Base-by-base conservation (phyloP, 768 basidiomycete species). In the Jaapia argillacea region DNA sequence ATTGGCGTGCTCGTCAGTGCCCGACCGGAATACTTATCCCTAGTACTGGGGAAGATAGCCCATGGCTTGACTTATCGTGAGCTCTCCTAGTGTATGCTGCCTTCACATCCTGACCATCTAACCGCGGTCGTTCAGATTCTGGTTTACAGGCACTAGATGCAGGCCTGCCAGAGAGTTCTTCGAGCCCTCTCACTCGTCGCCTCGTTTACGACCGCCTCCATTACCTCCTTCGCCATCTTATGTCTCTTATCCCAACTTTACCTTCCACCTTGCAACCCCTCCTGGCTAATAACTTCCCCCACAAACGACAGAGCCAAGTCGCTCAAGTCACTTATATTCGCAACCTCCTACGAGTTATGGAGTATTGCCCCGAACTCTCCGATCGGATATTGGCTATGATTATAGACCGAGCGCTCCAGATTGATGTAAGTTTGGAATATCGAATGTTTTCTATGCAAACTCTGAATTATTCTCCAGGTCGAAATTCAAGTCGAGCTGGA, bases 401-500 rank as follows among this genome's bases (percentile, higher is more conserved):
- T 25, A 74, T 99, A 20, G 92, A 96, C 60, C 80, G 91, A n/a
- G 85, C 91, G 23, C 81, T 98, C 24, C 83, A 93, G 61, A 92
- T 99, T 45, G 96, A 99, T 60, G 94, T 93, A 54, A 45, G 88
- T 71, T 7, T 21, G 1, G 40, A 45, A 26, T 16, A 7, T 48
- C 21, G 16, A 4, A 42, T 2, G 36, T 24, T 13, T 41, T 16
- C 22, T 42, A 33, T 16, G 10, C 16, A 16, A 10, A 33, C 10
- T 10, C 28, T 33, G 10, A 33, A 33, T 33, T 33, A 10, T 16
- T 16, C 26, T 39, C 1, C 48, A 93, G 90, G 89, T 96, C 22
- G 94, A 99, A 63, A 92, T 99, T 24, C 93, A 96, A 57, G 85
- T 90, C n/a, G 91, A 93, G 54, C 57, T 91, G 3, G 93, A 97